phyloP scores from a whole-genome alignment of 805 yeast genomes.

The Candida andamanensis region DNA sequence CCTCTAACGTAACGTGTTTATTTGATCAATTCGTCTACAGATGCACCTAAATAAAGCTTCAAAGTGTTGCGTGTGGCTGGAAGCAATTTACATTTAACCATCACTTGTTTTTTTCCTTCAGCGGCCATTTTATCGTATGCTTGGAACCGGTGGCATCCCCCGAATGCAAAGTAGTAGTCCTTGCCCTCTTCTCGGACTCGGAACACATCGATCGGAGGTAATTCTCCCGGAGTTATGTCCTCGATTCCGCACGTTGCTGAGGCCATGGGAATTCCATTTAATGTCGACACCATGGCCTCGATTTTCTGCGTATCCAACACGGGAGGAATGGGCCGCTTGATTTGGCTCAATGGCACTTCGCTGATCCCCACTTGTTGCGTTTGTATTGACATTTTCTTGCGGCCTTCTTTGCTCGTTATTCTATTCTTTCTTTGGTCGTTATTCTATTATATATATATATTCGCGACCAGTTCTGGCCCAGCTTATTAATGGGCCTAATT shows the following conservation, averaged over 20 bases:
- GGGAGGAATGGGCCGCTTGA: constrained; percentile 80
- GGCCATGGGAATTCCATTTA: constrained; percentile 58
- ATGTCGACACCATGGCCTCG: constrained; percentile 71
- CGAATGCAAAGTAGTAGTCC: constrained; percentile 72
- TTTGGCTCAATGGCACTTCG: constrained; percentile 60
- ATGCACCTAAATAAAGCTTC: constrained; percentile 64
- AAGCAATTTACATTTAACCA: constrained; percentile 65
- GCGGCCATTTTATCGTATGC: constrained; percentile 62
- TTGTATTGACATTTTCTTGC: constrained; percentile 60
- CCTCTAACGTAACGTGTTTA: constrained; percentile 11
- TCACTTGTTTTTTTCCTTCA: constrained; percentile 24
- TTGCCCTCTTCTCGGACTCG: constrained; percentile 60
- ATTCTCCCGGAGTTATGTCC: constrained; percentile 52
- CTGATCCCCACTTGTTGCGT: constrained; percentile 50
- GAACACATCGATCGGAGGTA: constrained; percentile 81
- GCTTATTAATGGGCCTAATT: too few relatives aligned
- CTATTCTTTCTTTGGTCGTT: too few relatives aligned
- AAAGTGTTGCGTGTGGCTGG: constrained; percentile 74
- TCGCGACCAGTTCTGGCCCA: too few relatives aligned
- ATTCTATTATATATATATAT: too few relatives aligned
- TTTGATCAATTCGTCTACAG: constrained; percentile 50
- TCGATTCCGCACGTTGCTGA: constrained; percentile 55
- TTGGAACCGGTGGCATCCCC: constrained; percentile 87
- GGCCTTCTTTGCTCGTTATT: too few relatives aligned
- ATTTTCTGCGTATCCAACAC: constrained; percentile 72